Percentiles rank a stretch among this genome's conserved stretches.
These are phyloP conservation scores for Hypoxylon sp. DNA, from an alignment of 2,329 filamentous ascomycete species.

Conservation along the genomic window DNA sequence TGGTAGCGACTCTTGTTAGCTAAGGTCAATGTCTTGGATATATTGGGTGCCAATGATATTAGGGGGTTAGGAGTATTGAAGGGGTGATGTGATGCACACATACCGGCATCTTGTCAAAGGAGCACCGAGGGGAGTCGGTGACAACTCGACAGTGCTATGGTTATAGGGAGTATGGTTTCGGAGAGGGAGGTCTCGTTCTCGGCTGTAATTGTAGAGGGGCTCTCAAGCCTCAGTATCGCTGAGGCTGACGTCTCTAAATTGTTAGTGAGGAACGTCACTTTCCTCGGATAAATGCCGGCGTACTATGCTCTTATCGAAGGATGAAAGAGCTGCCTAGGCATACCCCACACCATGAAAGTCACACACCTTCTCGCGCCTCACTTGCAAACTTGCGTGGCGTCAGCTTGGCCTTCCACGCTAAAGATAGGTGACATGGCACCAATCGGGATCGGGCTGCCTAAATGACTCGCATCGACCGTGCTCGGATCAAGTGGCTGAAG, in stretches of 20 bases:
- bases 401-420: conserved; percentile 13
- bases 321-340: background rate
- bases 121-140: conserved; percentile 47
- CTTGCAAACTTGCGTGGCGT: background rate
- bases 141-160: conserved; percentile 39
- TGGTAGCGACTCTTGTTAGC: conserved; percentile 31
- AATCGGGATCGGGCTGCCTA: conserved; percentile 20
- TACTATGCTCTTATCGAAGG: conserved; percentile 11
- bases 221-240: conserved; percentile 36
- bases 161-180: conserved; percentile 29
- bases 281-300: conserved; percentile 31
- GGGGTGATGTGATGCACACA: conserved; percentile 42
- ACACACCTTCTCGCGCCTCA: background rate
- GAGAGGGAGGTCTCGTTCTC: conserved; percentile 19
- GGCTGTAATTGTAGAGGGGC: conserved; percentile 36
- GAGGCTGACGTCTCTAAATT: conserved; percentile 46
- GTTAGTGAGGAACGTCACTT: conserved; percentile 47
- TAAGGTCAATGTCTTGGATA: conserved; percentile 14
- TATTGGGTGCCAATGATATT: conserved; percentile 14
- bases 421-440: conserved; percentile 28
- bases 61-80: conserved; percentile 10
- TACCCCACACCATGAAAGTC: conserved; percentile 10
- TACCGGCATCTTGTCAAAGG: conserved; percentile 64
- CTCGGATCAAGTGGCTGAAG: conserved; percentile 21
- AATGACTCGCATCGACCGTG: conserved; percentile 39